Evolutionary conservation across 2,329 filamentous ascomycete genomes (phyloP).

Genomic region (Aspergillus intermedius): DNA sequence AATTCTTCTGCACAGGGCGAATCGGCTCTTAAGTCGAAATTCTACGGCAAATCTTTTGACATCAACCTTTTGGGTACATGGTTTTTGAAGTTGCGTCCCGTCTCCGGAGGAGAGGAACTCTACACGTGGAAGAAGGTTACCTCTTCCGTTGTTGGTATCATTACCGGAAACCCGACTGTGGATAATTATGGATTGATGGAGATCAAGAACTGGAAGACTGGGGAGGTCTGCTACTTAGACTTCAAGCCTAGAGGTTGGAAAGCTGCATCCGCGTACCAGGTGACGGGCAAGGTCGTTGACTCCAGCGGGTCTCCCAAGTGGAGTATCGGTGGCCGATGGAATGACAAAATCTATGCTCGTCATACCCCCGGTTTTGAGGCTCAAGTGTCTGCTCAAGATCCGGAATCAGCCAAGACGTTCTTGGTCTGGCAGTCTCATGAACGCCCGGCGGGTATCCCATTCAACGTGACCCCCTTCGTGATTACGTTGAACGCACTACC

Average conservation of each 20-base stretch:
- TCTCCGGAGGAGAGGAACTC: conserved; percentile 69
- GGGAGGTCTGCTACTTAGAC: conserved; percentile 79
- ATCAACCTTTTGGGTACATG: conserved; percentile 94
- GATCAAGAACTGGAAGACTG: conserved; percentile 94
- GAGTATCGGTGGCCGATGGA: conserved; percentile 92
- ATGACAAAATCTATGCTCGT: conserved; percentile 92
- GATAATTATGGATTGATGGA: conserved; percentile 98
- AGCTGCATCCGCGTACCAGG: conserved; percentile 81
- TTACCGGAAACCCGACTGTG: conserved; percentile 91
- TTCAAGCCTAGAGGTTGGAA: conserved; percentile 98
- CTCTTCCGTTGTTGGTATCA: conserved; percentile 95
- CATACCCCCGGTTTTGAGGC: conserved; percentile 86
- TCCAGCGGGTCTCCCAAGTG: conserved; percentile 72
- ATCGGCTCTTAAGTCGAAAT: conserved; percentile 90
- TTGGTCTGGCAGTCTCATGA: conserved; percentile 86
- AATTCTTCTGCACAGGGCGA: conserved; percentile 59
- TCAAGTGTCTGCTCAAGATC: conserved; percentile 49
- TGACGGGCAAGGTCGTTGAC: conserved; percentile 79
- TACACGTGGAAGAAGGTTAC: conserved; percentile 99
- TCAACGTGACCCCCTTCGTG: conserved; percentile 95
- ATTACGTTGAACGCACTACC: conserved; percentile 89
- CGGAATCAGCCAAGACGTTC: conserved; percentile 63
- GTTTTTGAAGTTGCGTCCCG: conserved; percentile 81
- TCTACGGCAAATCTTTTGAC: conserved; percentile 95
- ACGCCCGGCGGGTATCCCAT: conserved; percentile 77